These are phyloP conservation scores for Quercus lobata DNA, from an alignment of 331 rosid genomes.

Conservation along the genomic window DNA sequence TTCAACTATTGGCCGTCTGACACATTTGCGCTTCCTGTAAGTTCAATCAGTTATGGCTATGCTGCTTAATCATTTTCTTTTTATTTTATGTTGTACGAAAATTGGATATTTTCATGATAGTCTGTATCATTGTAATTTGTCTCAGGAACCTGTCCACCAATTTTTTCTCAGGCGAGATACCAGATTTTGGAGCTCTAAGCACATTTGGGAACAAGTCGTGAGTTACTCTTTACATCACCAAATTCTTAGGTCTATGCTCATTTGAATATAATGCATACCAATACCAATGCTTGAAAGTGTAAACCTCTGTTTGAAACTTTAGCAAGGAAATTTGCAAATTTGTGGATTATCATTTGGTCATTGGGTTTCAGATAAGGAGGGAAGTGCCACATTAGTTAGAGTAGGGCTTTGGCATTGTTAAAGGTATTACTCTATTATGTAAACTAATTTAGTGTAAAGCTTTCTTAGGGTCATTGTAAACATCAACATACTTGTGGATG, in stretches of 20 bases:
- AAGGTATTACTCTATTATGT: not conserved
- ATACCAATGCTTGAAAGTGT: not conserved
- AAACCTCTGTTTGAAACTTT: not conserved
- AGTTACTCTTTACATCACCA: constrained; percentile 17
- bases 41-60: constrained; percentile 23
- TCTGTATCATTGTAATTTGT: constrained; percentile 12
- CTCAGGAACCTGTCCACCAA: constrained; percentile 87
- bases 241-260: not conserved
- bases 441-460: not conserved
- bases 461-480: no score
- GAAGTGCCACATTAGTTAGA: not conserved
- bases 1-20: constrained; percentile 76
- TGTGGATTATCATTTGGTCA: not conserved
- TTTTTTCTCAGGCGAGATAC: constrained; percentile 85
- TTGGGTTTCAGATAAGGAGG: not conserved
- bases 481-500: no score
- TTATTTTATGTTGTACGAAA: not conserved
- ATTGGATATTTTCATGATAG: not conserved
- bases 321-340: not conserved
- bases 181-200: constrained; percentile 83
- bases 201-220: constrained; percentile 69
- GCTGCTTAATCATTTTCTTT: not conserved
- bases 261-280: not conserved
- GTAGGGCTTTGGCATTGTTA: not conserved
- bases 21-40: constrained; percentile 59